Conservation (phyloP, 176 grass and related monocot genomes). For the Olyra latifolia region DNA sequence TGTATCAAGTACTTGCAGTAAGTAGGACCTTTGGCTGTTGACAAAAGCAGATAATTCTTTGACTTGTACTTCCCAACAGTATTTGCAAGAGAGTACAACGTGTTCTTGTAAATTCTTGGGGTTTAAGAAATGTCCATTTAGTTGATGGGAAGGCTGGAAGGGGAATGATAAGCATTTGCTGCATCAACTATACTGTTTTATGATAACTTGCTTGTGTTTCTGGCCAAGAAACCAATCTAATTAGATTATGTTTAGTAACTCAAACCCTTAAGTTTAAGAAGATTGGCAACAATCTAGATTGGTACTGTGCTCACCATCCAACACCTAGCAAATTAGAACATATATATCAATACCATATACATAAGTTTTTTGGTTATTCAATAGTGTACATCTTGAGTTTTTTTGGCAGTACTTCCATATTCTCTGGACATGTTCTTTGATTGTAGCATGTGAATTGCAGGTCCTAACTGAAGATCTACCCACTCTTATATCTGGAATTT, state of each 20-base stretch:
- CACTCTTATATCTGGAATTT: slow-evolving; percentile 68
- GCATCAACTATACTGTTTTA: not conserved
- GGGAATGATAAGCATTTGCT: slow-evolving; percentile 4
- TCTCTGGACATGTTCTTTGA: not conserved
- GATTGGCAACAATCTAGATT: slow-evolving; percentile 7
- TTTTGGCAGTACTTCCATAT: not conserved
- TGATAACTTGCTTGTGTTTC: slow-evolving; percentile 13
- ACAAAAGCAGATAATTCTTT: not conserved
- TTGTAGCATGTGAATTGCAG: slow-evolving; percentile 41
- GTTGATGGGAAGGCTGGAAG: not conserved
- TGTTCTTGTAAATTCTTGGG: slow-evolving; percentile 15
- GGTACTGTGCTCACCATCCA: not conserved
- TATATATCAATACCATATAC: not conserved
- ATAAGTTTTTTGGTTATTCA: not conserved
- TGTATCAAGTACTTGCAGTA: not conserved
- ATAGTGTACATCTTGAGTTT: not conserved
- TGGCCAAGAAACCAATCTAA: not conserved
- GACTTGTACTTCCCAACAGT: not conserved
- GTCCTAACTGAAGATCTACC: slow-evolving; percentile 78
- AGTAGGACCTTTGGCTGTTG: slow-evolving; percentile 3
- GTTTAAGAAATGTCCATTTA: slow-evolving; percentile 17
- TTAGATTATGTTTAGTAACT: not conserved
- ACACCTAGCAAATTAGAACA: not conserved
- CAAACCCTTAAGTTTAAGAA: not conserved
- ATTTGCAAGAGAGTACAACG: not conserved